These are phyloP conservation scores for Oryza australiensis DNA, from an alignment of 176 grass and related monocot genomes.

Conservation along the genomic window DNA sequence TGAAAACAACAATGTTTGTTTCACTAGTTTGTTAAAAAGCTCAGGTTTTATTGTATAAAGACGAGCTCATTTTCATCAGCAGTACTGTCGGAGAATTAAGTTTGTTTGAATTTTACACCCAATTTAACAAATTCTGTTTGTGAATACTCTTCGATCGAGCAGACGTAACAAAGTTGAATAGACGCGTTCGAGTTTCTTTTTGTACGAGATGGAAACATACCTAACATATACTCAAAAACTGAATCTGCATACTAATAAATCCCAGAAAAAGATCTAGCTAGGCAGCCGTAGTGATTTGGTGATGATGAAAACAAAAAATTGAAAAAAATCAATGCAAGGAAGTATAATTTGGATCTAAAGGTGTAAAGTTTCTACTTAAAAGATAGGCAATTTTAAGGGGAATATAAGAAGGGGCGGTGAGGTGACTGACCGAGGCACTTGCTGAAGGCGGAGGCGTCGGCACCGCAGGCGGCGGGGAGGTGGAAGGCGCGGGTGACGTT, in stretches of 20 bases:
- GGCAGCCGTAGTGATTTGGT: background rate
- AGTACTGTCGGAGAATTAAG: background rate
- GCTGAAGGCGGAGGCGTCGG: conserved; percentile 20
- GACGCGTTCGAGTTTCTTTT: background rate
- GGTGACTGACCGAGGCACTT: conserved; percentile 37
- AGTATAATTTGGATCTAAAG: background rate
- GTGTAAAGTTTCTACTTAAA: too few species aligned
- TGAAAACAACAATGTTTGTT: conserved; percentile 12
- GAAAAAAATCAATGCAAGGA: too few species aligned
- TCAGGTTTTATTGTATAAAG: background rate
- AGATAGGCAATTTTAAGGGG: background rate
- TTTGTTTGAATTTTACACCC: background rate
- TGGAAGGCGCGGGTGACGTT: conserved; percentile 38
- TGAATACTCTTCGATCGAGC: background rate
- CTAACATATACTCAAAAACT: too few species aligned
- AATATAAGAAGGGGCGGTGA: background rate
- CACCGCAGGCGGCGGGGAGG: conserved; percentile 43
- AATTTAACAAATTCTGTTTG: background rate
- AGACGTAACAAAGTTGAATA: background rate
- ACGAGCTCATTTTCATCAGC: background rate
- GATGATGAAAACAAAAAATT: background rate
- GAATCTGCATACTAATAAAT: background rate
- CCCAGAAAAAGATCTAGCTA: background rate
- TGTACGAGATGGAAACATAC: background rate
- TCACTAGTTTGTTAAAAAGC: background rate